Conservation (phyloP, 805 yeast species). For the Nakazawaea siamensis region DNA sequence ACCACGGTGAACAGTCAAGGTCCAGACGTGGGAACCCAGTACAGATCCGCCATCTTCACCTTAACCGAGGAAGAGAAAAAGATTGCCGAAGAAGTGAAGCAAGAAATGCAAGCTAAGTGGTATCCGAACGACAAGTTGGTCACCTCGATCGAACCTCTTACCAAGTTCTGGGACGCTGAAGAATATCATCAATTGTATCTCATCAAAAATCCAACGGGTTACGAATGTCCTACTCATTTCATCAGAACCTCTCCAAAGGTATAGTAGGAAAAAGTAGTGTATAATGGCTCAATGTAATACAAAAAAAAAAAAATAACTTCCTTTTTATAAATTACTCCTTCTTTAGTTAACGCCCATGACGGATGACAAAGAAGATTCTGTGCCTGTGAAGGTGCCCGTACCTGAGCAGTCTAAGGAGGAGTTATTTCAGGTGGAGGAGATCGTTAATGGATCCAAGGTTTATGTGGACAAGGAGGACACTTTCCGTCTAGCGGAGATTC, state of each 20-base stretch:
- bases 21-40: conserved; percentile 82
- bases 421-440: conserved; percentile 34
- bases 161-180: conserved; percentile 86
- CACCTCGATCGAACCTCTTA: conserved; percentile 62
- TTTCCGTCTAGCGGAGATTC: conserved; percentile 73
- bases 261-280: neutral
- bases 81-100: conserved; percentile 32
- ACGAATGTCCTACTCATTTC: conserved; percentile 86
- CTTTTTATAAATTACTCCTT: neutral
- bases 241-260: conserved; percentile 53
- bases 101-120: conserved; percentile 63
- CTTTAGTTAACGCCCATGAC: too few species aligned
- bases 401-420: conserved; percentile 21
- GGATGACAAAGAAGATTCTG: conserved; percentile 3
- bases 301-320: neutral
- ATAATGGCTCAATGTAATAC: neutral
- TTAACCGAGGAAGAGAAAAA: conserved; percentile 42
- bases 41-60: conserved; percentile 74
- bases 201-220: conserved; percentile 74
- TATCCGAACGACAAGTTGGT: conserved; percentile 60
- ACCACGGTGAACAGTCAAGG: conserved; percentile 82
- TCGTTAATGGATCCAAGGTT: conserved; percentile 73
- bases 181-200: conserved; percentile 85
- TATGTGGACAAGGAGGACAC: conserved; percentile 77
- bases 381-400: conserved; percentile 5